phyloP scores from a whole-genome alignment of 2,329 filamentous ascomycete genomes.

The Colletotrichum sp. region DNA sequence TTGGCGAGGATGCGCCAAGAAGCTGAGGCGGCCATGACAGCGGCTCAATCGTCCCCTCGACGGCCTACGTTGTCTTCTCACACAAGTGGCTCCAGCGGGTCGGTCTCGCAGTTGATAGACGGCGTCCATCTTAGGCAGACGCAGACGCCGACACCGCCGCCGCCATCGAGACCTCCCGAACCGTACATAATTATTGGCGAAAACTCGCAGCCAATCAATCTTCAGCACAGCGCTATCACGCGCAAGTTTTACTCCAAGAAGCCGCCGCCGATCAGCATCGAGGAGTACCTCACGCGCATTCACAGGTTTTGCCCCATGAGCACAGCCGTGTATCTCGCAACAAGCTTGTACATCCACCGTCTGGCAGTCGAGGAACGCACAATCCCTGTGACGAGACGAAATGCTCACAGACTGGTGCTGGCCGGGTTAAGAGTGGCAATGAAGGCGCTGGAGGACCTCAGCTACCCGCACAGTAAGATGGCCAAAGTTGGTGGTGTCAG shows the following conservation, averaged over 20 bases:
- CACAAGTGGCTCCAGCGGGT: conserved; percentile 4
- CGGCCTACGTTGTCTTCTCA: conserved; percentile 20
- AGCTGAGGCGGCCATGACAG: conserved; percentile 30
- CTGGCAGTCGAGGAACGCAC: conserved; percentile 78
- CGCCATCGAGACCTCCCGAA: conserved; percentile 35
- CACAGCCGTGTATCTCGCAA: conserved; percentile 89
- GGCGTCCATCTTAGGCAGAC: conserved; percentile 20
- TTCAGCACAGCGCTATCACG: conserved; percentile 85
- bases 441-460: conserved; percentile 93
- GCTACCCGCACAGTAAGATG: conserved; percentile 83
- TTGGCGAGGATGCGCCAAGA: conserved; percentile 50
- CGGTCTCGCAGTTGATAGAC: conserved; percentile 16
- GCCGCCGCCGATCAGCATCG: conserved; percentile 80
- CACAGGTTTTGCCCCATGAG: conserved; percentile 94
- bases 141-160: conserved; percentile 38
- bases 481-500: conserved; percentile 89
- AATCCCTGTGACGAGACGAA: conserved; percentile 81
- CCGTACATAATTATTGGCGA: conserved; percentile 70
- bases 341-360: conserved; percentile 85
- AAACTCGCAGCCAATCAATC: conserved; percentile 73
- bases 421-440: conserved; percentile 87
- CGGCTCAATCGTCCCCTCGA: not conserved
- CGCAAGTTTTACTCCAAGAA: conserved; percentile 93
- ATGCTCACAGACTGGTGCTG: conserved; percentile 85
- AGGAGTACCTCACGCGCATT: conserved; percentile 84